Evolutionary conservation across 2,329 filamentous ascomycete genomes (phyloP).

Genomic region (Paracamarosporium sp.): DNA sequence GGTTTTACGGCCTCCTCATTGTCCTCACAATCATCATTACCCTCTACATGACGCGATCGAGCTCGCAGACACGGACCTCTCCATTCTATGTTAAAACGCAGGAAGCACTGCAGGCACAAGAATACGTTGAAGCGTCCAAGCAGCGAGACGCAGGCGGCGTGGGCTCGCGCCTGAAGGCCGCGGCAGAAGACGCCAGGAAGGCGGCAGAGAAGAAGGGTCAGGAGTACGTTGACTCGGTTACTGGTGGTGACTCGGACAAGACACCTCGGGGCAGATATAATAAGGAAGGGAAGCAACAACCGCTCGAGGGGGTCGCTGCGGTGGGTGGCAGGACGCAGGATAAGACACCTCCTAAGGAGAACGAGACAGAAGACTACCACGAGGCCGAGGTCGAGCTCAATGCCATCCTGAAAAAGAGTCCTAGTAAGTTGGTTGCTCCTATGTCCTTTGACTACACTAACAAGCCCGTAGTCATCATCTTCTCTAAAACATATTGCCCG

Average conservation of each 20-base stretch:
- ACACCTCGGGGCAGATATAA: slow-evolving; percentile 61
- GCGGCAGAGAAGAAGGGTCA: slow-evolving; percentile 71
- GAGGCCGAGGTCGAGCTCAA: slow-evolving; percentile 76
- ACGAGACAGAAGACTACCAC: slow-evolving; percentile 65
- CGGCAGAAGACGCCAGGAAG: slow-evolving; percentile 73
- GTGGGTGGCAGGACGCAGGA: slow-evolving; percentile 51
- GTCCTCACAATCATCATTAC: slow-evolving; percentile 70
- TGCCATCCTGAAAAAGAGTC: slow-evolving; percentile 80
- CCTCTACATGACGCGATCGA: slow-evolving; percentile 74
- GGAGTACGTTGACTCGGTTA: slow-evolving; percentile 48
- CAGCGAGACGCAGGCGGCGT: slow-evolving; percentile 62
- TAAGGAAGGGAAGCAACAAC: slow-evolving; percentile 44
- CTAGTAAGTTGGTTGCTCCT: slow-evolving; percentile 64
- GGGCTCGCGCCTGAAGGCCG: slow-evolving; percentile 69
- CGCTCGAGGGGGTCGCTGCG: slow-evolving; percentile 49
- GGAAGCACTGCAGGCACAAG: slow-evolving; percentile 53
- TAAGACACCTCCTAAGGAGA: slow-evolving; percentile 50
- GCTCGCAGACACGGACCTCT: slow-evolving; percentile 58
- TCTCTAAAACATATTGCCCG: slow-evolving; percentile 93
- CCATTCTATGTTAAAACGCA: slow-evolving; percentile 68
- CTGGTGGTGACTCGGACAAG: slow-evolving; percentile 49
- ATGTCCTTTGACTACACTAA: neutral
- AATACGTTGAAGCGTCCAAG: slow-evolving; percentile 47
- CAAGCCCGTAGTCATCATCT: slow-evolving; percentile 77
- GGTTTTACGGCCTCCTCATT: slow-evolving; percentile 69